phyloP scores from a whole-genome alignment of 169 alveolate species.

The Plasmodium coatneyi region DNA sequence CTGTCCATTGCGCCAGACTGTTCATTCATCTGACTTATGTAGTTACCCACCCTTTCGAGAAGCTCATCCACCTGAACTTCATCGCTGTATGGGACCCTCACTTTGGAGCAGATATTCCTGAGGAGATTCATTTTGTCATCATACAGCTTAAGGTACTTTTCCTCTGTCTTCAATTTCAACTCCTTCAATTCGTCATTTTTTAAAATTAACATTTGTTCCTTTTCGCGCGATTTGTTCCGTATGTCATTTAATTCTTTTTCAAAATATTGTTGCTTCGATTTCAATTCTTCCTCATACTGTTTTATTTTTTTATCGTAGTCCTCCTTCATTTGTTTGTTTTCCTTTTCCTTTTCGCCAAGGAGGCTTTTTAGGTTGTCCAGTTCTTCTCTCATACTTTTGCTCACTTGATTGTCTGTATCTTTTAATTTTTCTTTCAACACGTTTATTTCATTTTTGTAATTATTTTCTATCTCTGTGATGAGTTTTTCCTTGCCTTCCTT shows the following conservation, averaged over 20 bases:
- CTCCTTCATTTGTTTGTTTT: slow-evolving; percentile 2
- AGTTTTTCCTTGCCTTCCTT: slow-evolving; percentile 14
- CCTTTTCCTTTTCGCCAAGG: slow-evolving; percentile 12
- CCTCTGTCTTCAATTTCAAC: slow-evolving; percentile 20
- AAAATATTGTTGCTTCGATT: neutral
- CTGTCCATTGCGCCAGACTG: neutral
- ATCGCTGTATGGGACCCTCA: slow-evolving; percentile 9
- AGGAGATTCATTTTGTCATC: slow-evolving; percentile 6
- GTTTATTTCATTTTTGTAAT: slow-evolving; percentile 24
- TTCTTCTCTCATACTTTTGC: neutral
- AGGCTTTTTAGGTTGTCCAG: neutral
- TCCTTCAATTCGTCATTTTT: slow-evolving; percentile 34
- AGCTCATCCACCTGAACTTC: slow-evolving; percentile 8
- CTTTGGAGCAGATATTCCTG: slow-evolving; percentile 13
- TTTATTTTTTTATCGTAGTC: slow-evolving; percentile 17
- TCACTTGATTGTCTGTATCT: slow-evolving; percentile 5
- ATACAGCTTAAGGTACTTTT: slow-evolving; percentile 15
- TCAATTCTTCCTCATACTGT: neutral
- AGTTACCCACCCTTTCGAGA: neutral
- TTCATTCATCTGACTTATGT: neutral
- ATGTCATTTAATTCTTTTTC: slow-evolving; percentile 38
- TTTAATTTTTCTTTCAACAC: slow-evolving; percentile 17
- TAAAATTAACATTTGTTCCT: neutral
- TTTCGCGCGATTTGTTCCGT: slow-evolving; percentile 20
- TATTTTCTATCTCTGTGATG: slow-evolving; percentile 20